Evolutionary conservation across 352 stramenopile species (phyloP), one percentile per base, ranked within the genome.

Genomic region (Phytophthora palmivora): DNA sequence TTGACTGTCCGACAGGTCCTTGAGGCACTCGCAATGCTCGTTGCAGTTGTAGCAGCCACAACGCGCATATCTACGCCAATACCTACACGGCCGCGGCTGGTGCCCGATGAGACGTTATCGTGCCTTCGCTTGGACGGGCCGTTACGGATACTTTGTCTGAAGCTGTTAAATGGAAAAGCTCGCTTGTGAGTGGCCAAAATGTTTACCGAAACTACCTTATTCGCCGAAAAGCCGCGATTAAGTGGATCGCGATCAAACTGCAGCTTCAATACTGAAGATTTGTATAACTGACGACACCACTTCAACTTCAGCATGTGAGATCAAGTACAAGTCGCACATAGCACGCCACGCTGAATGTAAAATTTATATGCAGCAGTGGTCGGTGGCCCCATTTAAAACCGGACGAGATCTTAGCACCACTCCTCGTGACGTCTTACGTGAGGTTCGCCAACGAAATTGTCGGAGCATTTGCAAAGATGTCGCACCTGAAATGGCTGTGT

Each of bases 181-280:
- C 16, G 26, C 12, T 14, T 34, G 4, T 19, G 43, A 63, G 26
- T 56, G 44, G 36, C 16, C 18, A 16, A 56, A 63, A 56, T 18
- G 3, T 8, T 2, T 30, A 59, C 14, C 9, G 11, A 39, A 47
- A 30, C 19, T 11, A n/a, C 47, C 45, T 32, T 38, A 58, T 64
- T 50, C 39, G 47, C 19, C 19, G 26, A 51, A 60, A 60, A 37
- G 32, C 16, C 22, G 28, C 43, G 41, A 47, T 26, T 52, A 55
- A 58, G 22, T 19, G 36, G n/a, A 38, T 57, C 49, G 34, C 14
- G 36, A 49, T 63, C 44, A 36, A 61, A 61, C 30, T 41, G 37
- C 50, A 54, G 34, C 42, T 56, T 67, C 51, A 56, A 67, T 6
- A 60, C 61, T 64, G 61, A 69, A 69, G 55, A 58, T 69, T 69